Percentiles rank a stretch among this genome's conserved stretches.
Conservation (phyloP, 78 protist genomes). For the Dictyostelium brefeldianum region DNA sequence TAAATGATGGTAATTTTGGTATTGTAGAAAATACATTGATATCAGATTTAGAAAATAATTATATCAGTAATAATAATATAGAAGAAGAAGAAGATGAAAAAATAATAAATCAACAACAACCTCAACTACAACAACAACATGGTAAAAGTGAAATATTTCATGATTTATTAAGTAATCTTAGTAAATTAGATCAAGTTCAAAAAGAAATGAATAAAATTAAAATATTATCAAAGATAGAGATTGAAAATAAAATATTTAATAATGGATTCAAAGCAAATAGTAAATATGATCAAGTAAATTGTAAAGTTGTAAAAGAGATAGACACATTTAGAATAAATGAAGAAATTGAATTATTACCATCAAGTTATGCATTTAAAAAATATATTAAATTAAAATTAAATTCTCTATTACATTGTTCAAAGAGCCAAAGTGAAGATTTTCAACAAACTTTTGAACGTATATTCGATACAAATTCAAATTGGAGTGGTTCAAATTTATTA, state of each 20-base stretch:
- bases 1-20: not conserved
- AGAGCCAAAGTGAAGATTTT: constrained; percentile 11
- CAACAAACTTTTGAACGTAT: not conserved
- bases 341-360: not conserved
- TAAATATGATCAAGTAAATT: not conserved
- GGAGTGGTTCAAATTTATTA: not conserved
- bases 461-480: not conserved
- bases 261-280: not conserved
- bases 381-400: constrained; percentile 12
- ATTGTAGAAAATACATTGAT: not conserved
- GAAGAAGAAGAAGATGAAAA: not conserved
- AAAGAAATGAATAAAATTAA: not conserved
- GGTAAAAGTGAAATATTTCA: constrained; percentile 14
- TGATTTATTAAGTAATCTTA: not conserved
- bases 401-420: not conserved
- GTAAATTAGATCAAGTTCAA: not conserved
- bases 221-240: not conserved
- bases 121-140: too few species aligned
- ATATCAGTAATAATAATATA: not conserved
- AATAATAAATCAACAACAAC: not conserved
- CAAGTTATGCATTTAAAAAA: constrained; percentile 6
- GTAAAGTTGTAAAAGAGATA: constrained; percentile 6
- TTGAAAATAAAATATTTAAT: constrained; percentile 1
- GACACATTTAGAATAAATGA: not conserved
- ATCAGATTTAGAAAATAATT: not conserved